Conservation (phyloP, 2,329 filamentous ascomycete genomes). For the Graphiopsis chlorocephala region DNA sequence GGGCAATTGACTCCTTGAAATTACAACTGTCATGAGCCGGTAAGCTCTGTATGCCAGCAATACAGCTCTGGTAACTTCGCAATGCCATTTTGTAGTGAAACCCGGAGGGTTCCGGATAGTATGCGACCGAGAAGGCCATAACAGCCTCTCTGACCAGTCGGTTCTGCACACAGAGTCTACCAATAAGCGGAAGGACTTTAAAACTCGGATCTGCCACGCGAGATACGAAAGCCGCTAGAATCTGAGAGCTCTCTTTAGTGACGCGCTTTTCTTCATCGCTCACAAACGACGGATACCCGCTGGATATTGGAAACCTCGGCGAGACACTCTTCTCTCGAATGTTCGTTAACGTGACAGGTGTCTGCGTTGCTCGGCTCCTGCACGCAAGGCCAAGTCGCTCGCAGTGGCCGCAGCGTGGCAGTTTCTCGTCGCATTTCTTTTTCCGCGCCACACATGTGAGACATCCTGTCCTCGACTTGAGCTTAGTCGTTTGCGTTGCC, state of each 20-base stretch:
- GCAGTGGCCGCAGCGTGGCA: slow-evolving; percentile 90
- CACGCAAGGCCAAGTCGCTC: slow-evolving; percentile 48
- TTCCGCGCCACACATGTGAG: slow-evolving; percentile 85
- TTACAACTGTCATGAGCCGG: background rate
- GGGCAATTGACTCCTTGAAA: background rate
- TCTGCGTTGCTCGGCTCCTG: slow-evolving; percentile 9
- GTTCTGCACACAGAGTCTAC: slow-evolving; percentile 19
- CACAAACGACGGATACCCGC: slow-evolving; percentile 20
- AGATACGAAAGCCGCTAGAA: slow-evolving; percentile 16
- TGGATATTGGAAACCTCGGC: slow-evolving; percentile 12
- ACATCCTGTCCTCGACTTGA: slow-evolving; percentile 75
- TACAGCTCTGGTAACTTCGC: slow-evolving; percentile 20
- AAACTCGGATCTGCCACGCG: slow-evolving; percentile 17
- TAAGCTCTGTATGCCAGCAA: slow-evolving; percentile 9
- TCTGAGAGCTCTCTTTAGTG: slow-evolving; percentile 11
- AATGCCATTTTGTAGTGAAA: slow-evolving; percentile 18
- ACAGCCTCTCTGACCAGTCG: slow-evolving; percentile 20
- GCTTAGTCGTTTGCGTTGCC: background rate
- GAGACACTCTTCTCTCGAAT: background rate
- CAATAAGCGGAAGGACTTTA: slow-evolving; percentile 14
- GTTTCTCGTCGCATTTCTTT: slow-evolving; percentile 94
- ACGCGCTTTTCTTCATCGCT: slow-evolving; percentile 18
- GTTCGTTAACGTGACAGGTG: background rate
- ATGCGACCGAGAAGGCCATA: slow-evolving; percentile 20
- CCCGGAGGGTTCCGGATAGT: background rate